Evolutionary conservation across 257 asterid species (phyloP).

Genomic region (Solanum paucissectum): DNA sequence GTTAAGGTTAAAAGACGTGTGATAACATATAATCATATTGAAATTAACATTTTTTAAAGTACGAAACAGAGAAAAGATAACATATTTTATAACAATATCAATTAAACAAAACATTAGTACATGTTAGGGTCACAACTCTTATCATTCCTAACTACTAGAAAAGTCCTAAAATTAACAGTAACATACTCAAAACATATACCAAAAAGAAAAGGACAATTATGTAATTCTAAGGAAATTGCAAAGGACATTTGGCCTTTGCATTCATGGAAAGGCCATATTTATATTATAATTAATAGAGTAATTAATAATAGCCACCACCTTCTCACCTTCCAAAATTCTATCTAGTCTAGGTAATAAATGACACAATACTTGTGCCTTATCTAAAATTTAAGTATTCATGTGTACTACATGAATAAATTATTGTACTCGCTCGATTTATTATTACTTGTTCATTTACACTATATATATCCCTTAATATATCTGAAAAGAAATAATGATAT

Average conservation of each 20-base stretch:
- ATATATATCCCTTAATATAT: no score
- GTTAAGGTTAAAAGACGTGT: not conserved
- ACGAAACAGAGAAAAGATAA: rapidly evolving
- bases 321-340: not conserved
- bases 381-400: not conserved
- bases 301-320: not conserved
- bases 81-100: not conserved
- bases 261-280: not conserved
- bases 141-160: not conserved
- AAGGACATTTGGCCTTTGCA: not conserved
- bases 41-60: not conserved
- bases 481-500: no score
- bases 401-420: not conserved
- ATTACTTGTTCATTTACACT: no score
- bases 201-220: not conserved
- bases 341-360: not conserved
- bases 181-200: not conserved
- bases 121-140: not conserved
- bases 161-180: not conserved
- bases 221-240: not conserved
- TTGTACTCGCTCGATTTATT: not conserved
- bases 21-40: not conserved
- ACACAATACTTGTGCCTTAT: not conserved
- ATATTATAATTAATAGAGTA: no score
- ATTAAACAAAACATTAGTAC: not conserved